Conservation (phyloP, 352 stramenopile genomes). For the Phytophthora agathidicida region DNA sequence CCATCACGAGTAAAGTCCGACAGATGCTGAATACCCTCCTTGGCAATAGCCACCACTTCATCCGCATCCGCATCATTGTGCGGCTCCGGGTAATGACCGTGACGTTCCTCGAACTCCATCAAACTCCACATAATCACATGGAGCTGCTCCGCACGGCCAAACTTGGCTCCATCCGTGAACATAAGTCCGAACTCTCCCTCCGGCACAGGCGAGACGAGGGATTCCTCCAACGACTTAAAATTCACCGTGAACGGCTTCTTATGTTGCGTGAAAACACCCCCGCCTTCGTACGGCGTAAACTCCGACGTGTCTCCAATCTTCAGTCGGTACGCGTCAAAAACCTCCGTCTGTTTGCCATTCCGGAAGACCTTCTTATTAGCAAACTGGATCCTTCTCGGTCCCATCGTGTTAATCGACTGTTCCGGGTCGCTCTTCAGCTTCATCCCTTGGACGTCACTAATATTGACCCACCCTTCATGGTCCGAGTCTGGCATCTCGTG, state of each 20-base stretch:
- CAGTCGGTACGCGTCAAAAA: slow-evolving; percentile 84
- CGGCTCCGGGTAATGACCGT: slow-evolving; percentile 65
- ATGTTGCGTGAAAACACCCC: slow-evolving; percentile 81
- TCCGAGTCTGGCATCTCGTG: slow-evolving; percentile 88
- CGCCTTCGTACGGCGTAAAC: slow-evolving; percentile 82
- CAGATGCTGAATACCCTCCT: slow-evolving; percentile 67
- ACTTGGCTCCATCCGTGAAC: slow-evolving; percentile 89
- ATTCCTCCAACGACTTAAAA: slow-evolving; percentile 81
- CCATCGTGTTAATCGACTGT: slow-evolving; percentile 80
- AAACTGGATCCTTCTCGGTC: slow-evolving; percentile 77
- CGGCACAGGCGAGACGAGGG: slow-evolving; percentile 65
- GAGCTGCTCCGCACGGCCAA: slow-evolving; percentile 85
- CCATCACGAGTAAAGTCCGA: slow-evolving; percentile 60
- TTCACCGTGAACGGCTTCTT: slow-evolving; percentile 83
- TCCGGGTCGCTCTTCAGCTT: slow-evolving; percentile 56
- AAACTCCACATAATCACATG: slow-evolving; percentile 80
- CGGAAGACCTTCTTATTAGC: slow-evolving; percentile 87
- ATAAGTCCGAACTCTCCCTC: slow-evolving; percentile 81
- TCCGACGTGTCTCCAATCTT: slow-evolving; percentile 85
- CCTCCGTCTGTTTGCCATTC: slow-evolving; percentile 85
- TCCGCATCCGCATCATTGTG: slow-evolving; percentile 69
- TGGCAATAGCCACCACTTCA: slow-evolving; percentile 74
- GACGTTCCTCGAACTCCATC: slow-evolving; percentile 77
- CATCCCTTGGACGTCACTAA: slow-evolving; percentile 87
- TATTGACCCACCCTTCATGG: slow-evolving; percentile 86